phyloP scores from a whole-genome alignment of 129 eudicot genomes.

The Kitagawia praeruptora region DNA sequence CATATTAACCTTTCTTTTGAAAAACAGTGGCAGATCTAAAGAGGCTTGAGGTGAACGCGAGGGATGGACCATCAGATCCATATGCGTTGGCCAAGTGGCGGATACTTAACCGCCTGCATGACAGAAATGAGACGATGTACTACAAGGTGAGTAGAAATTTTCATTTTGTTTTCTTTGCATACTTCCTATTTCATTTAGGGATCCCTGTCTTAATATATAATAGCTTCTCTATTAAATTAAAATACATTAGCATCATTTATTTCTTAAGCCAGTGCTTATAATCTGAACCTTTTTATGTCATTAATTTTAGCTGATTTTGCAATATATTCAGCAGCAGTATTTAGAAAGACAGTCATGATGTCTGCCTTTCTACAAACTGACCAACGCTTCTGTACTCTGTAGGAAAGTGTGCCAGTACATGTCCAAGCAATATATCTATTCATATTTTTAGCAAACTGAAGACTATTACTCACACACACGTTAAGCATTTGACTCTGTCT shows the following conservation, averaged over 20 bases:
- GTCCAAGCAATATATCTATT: background rate
- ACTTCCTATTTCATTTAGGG: background rate
- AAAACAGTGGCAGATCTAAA: conserved; percentile 81
- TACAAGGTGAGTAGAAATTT: conserved; percentile 52
- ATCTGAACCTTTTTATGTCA: background rate
- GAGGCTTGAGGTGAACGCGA: conserved; percentile 70
- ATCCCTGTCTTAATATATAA: background rate
- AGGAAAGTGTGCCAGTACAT: background rate
- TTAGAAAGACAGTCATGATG: background rate
- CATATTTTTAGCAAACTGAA: background rate
- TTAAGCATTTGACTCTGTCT: background rate
- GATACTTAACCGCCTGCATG: conserved; percentile 88
- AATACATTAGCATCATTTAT: background rate
- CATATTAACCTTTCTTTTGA: conserved; percentile 14
- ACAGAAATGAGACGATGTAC: conserved; percentile 98
- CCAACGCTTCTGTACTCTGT: background rate
- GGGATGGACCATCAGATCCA: conserved; percentile 93
- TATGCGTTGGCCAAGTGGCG: conserved; percentile 92
- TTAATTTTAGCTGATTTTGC: background rate
- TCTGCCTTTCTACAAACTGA: background rate
- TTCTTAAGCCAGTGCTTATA: background rate
- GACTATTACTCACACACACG: background rate
- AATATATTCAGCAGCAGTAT: background rate
- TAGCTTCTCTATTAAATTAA: background rate
- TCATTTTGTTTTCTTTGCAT: background rate